Base-by-base conservation (phyloP, 371 early-diverging fungal genomes). In the Catenaria anguillulae region DNA sequence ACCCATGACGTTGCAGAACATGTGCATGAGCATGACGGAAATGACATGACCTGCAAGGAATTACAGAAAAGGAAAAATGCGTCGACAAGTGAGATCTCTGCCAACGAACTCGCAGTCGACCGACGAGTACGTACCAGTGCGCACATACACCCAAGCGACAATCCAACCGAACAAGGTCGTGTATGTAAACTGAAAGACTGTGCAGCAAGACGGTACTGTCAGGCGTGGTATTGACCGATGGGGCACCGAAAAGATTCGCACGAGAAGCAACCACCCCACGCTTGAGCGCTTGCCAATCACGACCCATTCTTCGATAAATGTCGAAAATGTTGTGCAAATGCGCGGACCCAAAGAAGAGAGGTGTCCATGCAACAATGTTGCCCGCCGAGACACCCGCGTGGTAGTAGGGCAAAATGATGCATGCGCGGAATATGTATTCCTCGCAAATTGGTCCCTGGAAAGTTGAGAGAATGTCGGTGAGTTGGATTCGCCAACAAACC, bases 141-240 rank as follows among this genome's bases (percentile, higher is more conserved):
- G 64, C 2, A 76, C 23, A 15, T 79, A 63, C 46, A 78, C 31
- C 15, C 64, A 76, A 13, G 73, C 73, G 0, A 75, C 74, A 56
- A 74, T 75, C 72, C 73, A 75, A 1, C 83, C 81, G 67, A 83
- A 83, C 29, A 79, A 31, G 15, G 72, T 73, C 15, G 80, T 81
- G 62, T 83, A 83, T 4, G 60, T 40, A 23, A 78, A 63, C 67
- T 81, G 81, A 59, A 77, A 65, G 31, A 43, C 66, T 40, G 17
- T 40, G n/a, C n/a, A n/a, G n/a, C n/a, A n/a, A n/a, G n/a, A n/a
- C n/a, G n/a, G n/a, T n/a, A n/a, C n/a, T n/a, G n/a, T n/a, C n/a
- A n/a, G n/a, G n/a, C n/a, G n/a, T n/a, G n/a, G n/a, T n/a, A n/a
- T n/a, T n/a, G n/a, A n/a, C n/a, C n/a, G n/a, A n/a, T n/a, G n/a